These are phyloP conservation scores for Dipteronia dyeriana DNA, from an alignment of 345 rosid genomes.

Conservation along the genomic window DNA sequence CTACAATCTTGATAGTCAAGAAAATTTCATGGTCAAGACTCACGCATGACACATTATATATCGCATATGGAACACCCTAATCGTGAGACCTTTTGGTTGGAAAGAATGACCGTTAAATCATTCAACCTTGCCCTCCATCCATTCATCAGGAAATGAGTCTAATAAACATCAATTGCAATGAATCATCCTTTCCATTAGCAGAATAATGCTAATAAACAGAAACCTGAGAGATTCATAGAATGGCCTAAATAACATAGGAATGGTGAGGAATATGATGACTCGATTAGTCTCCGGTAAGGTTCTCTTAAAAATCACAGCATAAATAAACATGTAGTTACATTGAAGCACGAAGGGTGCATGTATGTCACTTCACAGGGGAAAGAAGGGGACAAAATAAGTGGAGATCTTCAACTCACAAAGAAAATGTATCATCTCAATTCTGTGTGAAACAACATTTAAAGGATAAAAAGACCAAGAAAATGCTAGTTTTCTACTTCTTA, in stretches of 20 bases:
- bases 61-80: too few species aligned
- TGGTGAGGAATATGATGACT: neutral
- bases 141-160: neutral
- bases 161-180: too few species aligned
- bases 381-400: conserved; percentile 3
- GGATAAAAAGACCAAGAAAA: conserved; percentile 7
- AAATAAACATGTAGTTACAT: conserved; percentile 4
- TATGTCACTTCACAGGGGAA: conserved; percentile 7
- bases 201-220: neutral
- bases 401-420: conserved; percentile 13
- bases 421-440: conserved; percentile 22
- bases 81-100: too few species aligned
- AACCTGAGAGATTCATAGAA: neutral
- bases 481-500: conserved; percentile 11
- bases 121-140: neutral
- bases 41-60: too few species aligned
- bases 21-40: too few species aligned
- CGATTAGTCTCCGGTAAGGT: neutral
- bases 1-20: too few species aligned
- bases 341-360: neutral
- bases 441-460: conserved; percentile 23
- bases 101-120: neutral
- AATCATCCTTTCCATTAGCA: too few species aligned
- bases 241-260: neutral
- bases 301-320: neutral